Evolutionary conservation across 1,139 yeast species (phyloP).

Genomic region (Suhomyces yuchorum): DNA sequence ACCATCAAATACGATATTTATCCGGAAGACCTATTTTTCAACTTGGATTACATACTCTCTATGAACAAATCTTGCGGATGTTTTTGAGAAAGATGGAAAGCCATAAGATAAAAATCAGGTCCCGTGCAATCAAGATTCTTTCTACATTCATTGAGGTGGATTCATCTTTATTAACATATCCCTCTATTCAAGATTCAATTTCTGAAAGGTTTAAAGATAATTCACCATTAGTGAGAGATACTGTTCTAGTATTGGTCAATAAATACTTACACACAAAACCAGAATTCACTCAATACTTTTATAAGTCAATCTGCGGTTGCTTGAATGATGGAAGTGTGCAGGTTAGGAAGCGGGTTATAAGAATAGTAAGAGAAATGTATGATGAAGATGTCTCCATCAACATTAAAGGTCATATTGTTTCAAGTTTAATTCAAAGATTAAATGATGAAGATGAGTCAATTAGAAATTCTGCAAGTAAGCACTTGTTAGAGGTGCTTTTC

Average conservation of each 20-base stretch:
- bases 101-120: constrained; percentile 59
- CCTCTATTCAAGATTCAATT: constrained; percentile 55
- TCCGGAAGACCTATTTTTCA: constrained; percentile 20
- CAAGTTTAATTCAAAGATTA: constrained; percentile 52
- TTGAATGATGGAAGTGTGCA: constrained; percentile 61
- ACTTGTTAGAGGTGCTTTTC: constrained; percentile 51
- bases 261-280: constrained; percentile 51
- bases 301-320: constrained; percentile 51
- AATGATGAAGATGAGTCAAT: constrained; percentile 74
- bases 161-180: constrained; percentile 48
- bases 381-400: constrained; percentile 28
- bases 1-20: constrained; percentile 14
- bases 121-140: constrained; percentile 65
- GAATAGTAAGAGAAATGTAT: constrained; percentile 54
- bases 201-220: constrained; percentile 54
- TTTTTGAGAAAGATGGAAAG: constrained; percentile 53
- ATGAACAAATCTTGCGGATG: constrained; percentile 55
- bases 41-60: constrained; percentile 42
- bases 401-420: constrained; percentile 48
- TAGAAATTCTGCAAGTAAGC: constrained; percentile 43
- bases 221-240: constrained; percentile 75
- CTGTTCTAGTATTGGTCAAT: constrained; percentile 67
- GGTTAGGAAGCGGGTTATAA: constrained; percentile 65
- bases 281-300: constrained; percentile 48
- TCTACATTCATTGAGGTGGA: constrained; percentile 50